A percentile compares a stretch with the other conserved stretches of the same genome.
phyloP scores from a whole-genome alignment of 768 basidiomycete genomes.

The Leucocoprinus leucothites region DNA sequence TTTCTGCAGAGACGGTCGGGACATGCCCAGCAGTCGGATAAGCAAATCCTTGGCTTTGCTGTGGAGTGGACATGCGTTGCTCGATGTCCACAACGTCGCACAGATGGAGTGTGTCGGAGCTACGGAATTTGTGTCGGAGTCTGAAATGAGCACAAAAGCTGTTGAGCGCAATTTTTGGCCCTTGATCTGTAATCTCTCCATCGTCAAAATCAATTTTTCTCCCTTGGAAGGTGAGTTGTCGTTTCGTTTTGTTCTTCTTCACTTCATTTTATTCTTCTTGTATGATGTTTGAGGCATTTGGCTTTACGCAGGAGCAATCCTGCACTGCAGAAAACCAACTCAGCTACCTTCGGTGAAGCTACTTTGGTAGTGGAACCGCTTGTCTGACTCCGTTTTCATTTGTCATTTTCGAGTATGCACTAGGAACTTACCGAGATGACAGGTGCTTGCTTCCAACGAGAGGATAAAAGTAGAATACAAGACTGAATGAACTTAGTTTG shows the following conservation, averaged over 20 bases:
- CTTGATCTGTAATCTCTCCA: background rate
- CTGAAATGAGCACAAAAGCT: conserved; percentile 15
- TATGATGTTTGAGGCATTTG: conserved; percentile 94
- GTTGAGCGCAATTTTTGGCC: background rate
- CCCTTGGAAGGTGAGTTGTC: conserved; percentile 29
- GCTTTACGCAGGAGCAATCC: conserved; percentile 72
- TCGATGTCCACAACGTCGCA: conserved; percentile 13
- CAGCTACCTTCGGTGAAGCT: conserved; percentile 83
- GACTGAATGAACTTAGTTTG: too few species aligned
- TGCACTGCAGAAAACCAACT: conserved; percentile 84
- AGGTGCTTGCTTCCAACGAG: background rate
- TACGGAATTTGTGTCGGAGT: conserved; percentile 27
- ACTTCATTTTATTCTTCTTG: conserved; percentile 7
- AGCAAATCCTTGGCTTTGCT: conserved; percentile 19
- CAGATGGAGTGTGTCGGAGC: conserved; percentile 25
- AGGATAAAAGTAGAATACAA: too few species aligned
- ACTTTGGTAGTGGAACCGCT: conserved; percentile 47
- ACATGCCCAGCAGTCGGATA: conserved; percentile 1
- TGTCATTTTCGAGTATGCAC: background rate
- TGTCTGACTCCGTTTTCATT: conserved; percentile 25
- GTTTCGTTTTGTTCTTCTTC: conserved; percentile 1
- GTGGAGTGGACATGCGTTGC: conserved; percentile 28
- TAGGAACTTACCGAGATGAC: conserved; percentile 8
- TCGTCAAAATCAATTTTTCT: too few species aligned
- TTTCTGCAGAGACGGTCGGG: conserved; percentile 11